phyloP scores from a whole-genome alignment of 306 rosid genomes.

The Erythrophleum fordii region DNA sequence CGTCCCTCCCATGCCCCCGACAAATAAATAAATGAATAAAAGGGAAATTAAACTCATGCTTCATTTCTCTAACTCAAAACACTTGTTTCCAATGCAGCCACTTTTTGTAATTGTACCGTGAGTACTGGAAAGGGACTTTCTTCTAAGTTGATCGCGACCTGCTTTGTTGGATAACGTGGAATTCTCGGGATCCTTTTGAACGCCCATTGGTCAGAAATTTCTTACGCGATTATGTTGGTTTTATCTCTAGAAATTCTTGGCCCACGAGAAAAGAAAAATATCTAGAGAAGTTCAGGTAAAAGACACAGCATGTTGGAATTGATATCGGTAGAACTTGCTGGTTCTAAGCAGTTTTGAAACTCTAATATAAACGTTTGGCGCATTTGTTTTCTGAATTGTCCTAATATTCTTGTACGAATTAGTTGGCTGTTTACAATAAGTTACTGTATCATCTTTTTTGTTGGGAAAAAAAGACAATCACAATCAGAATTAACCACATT shows the following conservation, averaged over 20 bases:
- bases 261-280: not conserved
- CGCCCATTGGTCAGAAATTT: not conserved
- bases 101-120: slow-evolving; percentile 69
- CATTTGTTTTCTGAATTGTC: slow-evolving; percentile 11
- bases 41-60: not conserved
- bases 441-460: not conserved
- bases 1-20: no score
- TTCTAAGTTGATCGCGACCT: slow-evolving; percentile 36
- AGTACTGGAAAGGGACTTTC: slow-evolving; percentile 41
- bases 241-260: slow-evolving; percentile 19
- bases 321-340: slow-evolving; percentile 23
- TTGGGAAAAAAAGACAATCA: not conserved
- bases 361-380: slow-evolving; percentile 16
- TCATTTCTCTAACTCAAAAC: slow-evolving; percentile 26
- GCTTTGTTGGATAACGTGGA: slow-evolving; percentile 32
- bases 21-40: no score
- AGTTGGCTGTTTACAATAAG: slow-evolving; percentile 8
- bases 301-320: slow-evolving; percentile 23
- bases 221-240: slow-evolving; percentile 31
- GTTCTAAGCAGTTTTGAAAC: slow-evolving; percentile 37
- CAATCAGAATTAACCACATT: not conserved
- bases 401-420: slow-evolving; percentile 20
- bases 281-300: slow-evolving; percentile 35
- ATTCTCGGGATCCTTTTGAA: slow-evolving; percentile 31
- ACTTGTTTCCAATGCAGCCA: slow-evolving; percentile 59